These are phyloP conservation scores for Cutaneotrichosporon sp. DNA, from an alignment of 1,284 basidiomycete species.

Conservation along the genomic window DNA sequence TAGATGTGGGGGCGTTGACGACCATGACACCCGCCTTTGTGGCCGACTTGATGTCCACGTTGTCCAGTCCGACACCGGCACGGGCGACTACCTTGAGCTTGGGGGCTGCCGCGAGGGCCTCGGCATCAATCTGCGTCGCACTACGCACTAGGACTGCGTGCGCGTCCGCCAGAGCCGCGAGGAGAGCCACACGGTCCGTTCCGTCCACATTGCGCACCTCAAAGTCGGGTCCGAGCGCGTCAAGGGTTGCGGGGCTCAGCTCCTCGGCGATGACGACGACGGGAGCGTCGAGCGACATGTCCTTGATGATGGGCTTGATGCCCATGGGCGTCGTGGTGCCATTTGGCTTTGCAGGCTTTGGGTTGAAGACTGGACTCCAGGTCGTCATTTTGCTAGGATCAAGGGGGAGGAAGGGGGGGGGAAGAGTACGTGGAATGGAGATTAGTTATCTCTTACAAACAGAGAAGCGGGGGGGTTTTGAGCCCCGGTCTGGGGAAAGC, in stretches of 20 bases:
- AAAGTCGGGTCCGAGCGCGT: constrained; percentile 13
- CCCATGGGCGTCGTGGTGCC: background rate
- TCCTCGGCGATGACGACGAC: constrained; percentile 17
- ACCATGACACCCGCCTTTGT: constrained; percentile 19
- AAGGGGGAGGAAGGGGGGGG: background rate
- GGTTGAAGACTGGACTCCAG: constrained; percentile 5
- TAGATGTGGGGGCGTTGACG: constrained; percentile 23
- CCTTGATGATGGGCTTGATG: constrained; percentile 6
- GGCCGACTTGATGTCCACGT: constrained; percentile 21
- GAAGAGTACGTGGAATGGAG: background rate
- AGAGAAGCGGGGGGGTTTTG: background rate
- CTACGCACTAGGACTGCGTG: constrained; percentile 15
- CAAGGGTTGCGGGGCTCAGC: constrained; percentile 11
- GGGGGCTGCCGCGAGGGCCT: constrained; percentile 10
- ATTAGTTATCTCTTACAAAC: background rate
- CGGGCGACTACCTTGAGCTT: constrained; percentile 19
- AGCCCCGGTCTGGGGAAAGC: background rate
- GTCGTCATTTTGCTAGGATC: background rate
- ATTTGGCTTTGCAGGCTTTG: background rate
- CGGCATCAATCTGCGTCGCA: constrained; percentile 15
- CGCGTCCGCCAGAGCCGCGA: background rate
- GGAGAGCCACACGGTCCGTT: constrained; percentile 14
- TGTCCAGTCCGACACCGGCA: constrained; percentile 22
- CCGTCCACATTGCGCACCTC: constrained; percentile 14
- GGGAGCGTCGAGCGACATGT: background rate